phyloP scores from a whole-genome alignment of 1,139 yeast genomes.

The Yamadazyma jaroonii region DNA sequence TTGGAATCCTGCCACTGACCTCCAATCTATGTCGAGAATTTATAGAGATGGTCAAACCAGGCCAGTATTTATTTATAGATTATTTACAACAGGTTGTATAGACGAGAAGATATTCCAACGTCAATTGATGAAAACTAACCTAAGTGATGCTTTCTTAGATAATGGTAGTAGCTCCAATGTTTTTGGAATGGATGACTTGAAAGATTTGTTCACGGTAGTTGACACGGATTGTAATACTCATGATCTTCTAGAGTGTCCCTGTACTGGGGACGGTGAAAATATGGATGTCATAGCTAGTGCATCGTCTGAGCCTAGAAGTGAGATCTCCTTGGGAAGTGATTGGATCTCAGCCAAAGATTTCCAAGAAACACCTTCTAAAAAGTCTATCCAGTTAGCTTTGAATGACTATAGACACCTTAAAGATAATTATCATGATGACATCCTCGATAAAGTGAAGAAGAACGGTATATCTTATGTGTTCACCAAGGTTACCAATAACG shows the following conservation, averaged over 20 bases:
- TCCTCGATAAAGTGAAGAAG: constrained; percentile 8
- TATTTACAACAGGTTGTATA: constrained; percentile 84
- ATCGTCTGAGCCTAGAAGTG: not conserved
- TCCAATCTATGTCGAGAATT: constrained; percentile 94
- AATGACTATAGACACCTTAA: constrained; percentile 56
- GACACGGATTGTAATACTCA: constrained; percentile 73
- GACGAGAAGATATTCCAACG: constrained; percentile 95
- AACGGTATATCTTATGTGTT: constrained; percentile 14
- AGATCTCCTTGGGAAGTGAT: constrained; percentile 13
- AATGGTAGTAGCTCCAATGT: constrained; percentile 42
- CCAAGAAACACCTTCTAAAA: constrained; percentile 31
- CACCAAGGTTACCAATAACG: constrained; percentile 10
- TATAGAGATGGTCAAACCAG: constrained; percentile 88
- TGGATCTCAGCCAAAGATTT: constrained; percentile 57
- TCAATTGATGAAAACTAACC: constrained; percentile 80
- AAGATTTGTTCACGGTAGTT: constrained; percentile 66
- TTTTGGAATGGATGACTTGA: constrained; percentile 63
- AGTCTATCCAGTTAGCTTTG: constrained; percentile 54
- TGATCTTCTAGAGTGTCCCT: constrained; percentile 72
- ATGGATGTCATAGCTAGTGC: not conserved
- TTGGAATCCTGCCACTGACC: constrained; percentile 92
- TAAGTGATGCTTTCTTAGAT: constrained; percentile 78
- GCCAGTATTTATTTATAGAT: constrained; percentile 78
- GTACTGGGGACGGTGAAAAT: constrained; percentile 48
- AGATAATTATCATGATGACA: constrained; percentile 10